Evolutionary conservation across 352 stramenopile genomes (phyloP).

Genomic region (Pythium scleroteichum): DNA sequence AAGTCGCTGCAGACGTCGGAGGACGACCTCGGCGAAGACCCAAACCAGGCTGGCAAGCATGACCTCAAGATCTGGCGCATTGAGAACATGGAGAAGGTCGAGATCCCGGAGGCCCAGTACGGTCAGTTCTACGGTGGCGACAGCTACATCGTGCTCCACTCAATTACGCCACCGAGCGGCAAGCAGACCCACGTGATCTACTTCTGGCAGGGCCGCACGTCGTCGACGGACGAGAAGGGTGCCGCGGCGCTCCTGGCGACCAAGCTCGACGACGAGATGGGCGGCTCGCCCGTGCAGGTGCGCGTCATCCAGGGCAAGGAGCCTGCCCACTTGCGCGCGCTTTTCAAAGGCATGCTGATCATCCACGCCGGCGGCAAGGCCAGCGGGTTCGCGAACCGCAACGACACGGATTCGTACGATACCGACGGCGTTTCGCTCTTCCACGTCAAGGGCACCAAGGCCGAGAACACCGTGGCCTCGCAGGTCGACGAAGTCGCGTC

Average conservation of each 20-base stretch:
- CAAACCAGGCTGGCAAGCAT: constrained; percentile 69
- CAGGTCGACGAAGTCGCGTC: constrained; percentile 75
- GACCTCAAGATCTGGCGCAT: constrained; percentile 90
- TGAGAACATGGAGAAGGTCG: constrained; percentile 89
- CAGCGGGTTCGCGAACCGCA: constrained; percentile 87
- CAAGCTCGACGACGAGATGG: constrained; percentile 84
- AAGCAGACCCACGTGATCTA: constrained; percentile 89
- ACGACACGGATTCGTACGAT: constrained; percentile 84
- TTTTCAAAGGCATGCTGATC: constrained; percentile 92
- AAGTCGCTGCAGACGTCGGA: constrained; percentile 43
- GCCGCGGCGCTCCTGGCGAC: constrained; percentile 61
- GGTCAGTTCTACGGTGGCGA: constrained; percentile 95
- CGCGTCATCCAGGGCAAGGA: constrained; percentile 88
- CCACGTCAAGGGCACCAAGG: constrained; percentile 89
- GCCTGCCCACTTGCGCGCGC: constrained; percentile 79
- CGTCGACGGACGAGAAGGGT: constrained; percentile 88
- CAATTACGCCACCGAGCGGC: constrained; percentile 56
- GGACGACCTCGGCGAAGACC: constrained; percentile 74
- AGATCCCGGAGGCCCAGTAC: constrained; percentile 73
- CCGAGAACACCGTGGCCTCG: constrained; percentile 85
- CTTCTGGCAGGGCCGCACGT: constrained; percentile 91
- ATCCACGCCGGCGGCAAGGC: constrained; percentile 88
- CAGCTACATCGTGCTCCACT: constrained; percentile 95
- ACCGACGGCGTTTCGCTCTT: constrained; percentile 86
- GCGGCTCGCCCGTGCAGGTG: constrained; percentile 83